Evolutionary conservation across 2,329 filamentous ascomycete genomes (phyloP), one percentile per base, ranked within the genome.

Genomic region (Pseudohalonectria lignicola): DNA sequence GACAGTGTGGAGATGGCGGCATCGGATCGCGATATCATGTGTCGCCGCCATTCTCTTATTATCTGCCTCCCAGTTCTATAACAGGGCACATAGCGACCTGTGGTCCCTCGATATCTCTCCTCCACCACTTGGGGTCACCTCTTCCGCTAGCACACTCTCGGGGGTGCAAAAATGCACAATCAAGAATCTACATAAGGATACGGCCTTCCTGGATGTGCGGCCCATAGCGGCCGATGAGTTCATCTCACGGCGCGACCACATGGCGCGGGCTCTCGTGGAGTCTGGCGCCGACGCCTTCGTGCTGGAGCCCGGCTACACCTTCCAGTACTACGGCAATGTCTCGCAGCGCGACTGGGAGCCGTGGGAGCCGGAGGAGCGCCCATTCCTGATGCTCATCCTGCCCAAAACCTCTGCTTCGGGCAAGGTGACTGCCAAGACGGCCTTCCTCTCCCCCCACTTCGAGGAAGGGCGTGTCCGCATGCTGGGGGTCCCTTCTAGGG

Each of bases 311-410:
- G 76, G 76, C 2, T 79, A 77, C 48, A 76, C 73, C 0, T 79
- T 79, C 45, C 68, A 74, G 54, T 68, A 79, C 52, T 80, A 77
- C 48, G 74, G 64, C 34, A 79, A 80, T 47, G 62, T 74, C 31
- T 76, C 71, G 1, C 75, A 79, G 48, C 52, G 51, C 1, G 69
- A 79, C 42, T 79, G 75, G 76, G 74, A 80, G 44, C 67, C 69
- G 1, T 79, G 74, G 74, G 75, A 79, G 59, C 74, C 74, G 0
- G 74, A 79, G 47, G 74, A 79, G 48, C 64, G 74, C 2, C 76
- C 76, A 0, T 78, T 80, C 41, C 51, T 80, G 17, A 78, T 80
- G 71, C 48, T 79, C 15, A 61, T 80, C 10, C 56, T 69, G 26
- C 75, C 76, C 0, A 45, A 56, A 25, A 50, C 53, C n/a, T 44